Evolutionary conservation across 805 yeast species (phyloP), one percentile per base, ranked within the genome.

Genomic region (Metschnikowia drakensbergensis): DNA sequence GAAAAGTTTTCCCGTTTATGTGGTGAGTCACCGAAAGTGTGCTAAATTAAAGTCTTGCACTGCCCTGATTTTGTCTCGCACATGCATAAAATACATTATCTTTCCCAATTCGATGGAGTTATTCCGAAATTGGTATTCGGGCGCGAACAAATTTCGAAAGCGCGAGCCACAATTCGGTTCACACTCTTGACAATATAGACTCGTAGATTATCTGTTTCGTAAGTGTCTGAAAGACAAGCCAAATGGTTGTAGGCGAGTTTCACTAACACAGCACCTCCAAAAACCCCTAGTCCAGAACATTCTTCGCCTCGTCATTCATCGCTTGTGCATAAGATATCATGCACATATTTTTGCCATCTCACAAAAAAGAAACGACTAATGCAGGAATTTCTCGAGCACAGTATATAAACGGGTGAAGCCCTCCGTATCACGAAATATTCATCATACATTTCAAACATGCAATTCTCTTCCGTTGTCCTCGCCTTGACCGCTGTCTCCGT

Each of bases 401-500:
- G 48, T 42, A 40, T 52, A 52, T 52, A 52, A 44, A 48, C 35
- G 42, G 49, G 34, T 45, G 28, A 10, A 29, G 17, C 22, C 43
- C 26, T 13, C 44, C 17, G 28, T 4, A 1, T 10, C 5, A 28
- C 1, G 23, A 30, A 25, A 23, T 42, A 39, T 13, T 23, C 6
- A 28, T 7, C 17, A 6, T n/a, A n/a, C 43, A 28, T 25, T 38
- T 29, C 46, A 22, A 31, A 37, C 35, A 62, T 70, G 75, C 74
- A 70, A 67, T 67, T 69, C 67, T 59, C 63, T 50, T 54, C 68
- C 49, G 65, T 67, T 53, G 51, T 67, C 55, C 57, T 66, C 60
- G 68, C 73, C 57, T 64, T 71, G 64, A 59, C 72, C 54, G 71
- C 71, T 38, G 66, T 58, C 52, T 52, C 71, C 45, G 70, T 64